These are phyloP conservation scores for Acer campestre DNA, from an alignment of 345 rosid genomes.

Conservation along the genomic window DNA sequence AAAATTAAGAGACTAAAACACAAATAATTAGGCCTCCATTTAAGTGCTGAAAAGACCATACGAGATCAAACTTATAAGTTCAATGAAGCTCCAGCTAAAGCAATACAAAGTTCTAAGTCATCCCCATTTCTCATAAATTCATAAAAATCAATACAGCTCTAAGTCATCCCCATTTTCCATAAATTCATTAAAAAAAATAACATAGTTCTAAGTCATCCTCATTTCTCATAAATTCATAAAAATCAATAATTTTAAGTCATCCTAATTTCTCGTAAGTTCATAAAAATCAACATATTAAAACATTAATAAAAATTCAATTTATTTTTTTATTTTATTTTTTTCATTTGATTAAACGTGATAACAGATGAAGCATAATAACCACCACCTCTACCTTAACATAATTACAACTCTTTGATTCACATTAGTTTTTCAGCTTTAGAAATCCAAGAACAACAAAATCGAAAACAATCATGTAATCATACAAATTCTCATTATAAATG, in stretches of 20 bases:
- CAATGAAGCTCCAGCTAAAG: neutral
- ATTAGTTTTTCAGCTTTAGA: too few species aligned
- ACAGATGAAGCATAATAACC: neutral
- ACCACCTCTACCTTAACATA: neutral
- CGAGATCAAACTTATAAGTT: neutral
- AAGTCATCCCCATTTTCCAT: neutral
- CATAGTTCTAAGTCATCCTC: neutral
- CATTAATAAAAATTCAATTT: neutral
- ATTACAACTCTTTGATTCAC: neutral
- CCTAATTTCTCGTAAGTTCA: neutral
- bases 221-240: neutral
- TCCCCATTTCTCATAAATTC: neutral
- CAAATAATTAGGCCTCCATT: neutral
- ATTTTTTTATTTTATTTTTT: too few species aligned
- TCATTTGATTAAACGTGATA: neutral
- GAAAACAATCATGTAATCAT: slow-evolving; percentile 2
- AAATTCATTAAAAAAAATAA: neutral
- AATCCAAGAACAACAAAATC: too few species aligned
- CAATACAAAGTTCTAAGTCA: neutral
- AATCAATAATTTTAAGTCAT: neutral
- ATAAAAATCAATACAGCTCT: neutral
- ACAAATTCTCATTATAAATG: neutral
- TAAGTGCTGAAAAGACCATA: neutral
- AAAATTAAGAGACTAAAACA: neutral
- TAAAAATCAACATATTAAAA: neutral